Conservation (phyloP, 352 stramenopile genomes). For the Globisporangium uncinulatum region DNA sequence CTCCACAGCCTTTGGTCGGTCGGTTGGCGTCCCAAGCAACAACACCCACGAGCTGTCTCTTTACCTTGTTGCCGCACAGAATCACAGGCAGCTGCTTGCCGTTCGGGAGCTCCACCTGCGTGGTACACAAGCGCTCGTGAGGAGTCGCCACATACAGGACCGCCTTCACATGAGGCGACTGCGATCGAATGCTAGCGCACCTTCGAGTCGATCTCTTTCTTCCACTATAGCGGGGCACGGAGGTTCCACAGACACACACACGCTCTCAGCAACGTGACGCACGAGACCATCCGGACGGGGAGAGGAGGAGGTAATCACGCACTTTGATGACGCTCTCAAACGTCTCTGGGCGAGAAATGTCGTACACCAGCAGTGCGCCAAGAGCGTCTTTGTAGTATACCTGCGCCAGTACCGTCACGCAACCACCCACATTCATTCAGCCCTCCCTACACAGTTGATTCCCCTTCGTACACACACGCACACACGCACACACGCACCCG, state of each 20-base stretch:
- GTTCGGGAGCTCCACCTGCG: slow-evolving; percentile 84
- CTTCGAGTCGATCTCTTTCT: slow-evolving; percentile 92
- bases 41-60: too few relatives aligned
- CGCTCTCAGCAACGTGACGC: too few relatives aligned
- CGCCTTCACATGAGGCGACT: neutral
- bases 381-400: slow-evolving; percentile 94
- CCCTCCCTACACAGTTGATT: too few relatives aligned
- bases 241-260: neutral
- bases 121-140: neutral
- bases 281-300: neutral
- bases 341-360: slow-evolving; percentile 88
- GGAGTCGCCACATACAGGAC: neutral
- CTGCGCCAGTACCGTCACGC: slow-evolving; percentile 10
- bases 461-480: slow-evolving; percentile 14
- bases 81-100: slow-evolving; percentile 88
- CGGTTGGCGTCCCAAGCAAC: neutral
- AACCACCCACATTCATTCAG: neutral
- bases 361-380: slow-evolving; percentile 90
- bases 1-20: neutral
- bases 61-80: slow-evolving; percentile 91
- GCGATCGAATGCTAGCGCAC: slow-evolving; percentile 13
- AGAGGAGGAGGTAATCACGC: neutral
- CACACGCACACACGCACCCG: slow-evolving; percentile 48
- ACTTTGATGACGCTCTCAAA: slow-evolving; percentile 89
- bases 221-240: slow-evolving; percentile 61